Conservation (phyloP, 495 filamentous ascomycete species). For the Penicillium herquei region DNA sequence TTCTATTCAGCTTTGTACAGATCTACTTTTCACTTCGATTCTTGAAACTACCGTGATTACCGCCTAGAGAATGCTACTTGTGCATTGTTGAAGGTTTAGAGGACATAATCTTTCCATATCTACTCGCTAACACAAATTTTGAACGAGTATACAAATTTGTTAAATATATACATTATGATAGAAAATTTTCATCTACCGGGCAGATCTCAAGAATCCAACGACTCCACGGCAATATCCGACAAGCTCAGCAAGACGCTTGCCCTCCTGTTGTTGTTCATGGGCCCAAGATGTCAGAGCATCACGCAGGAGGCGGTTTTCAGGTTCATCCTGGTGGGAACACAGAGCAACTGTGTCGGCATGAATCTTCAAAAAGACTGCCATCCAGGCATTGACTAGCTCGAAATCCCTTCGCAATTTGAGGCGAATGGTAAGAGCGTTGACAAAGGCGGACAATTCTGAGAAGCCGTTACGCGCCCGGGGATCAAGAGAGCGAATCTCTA, state of each 20-base stretch:
- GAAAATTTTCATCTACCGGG: slow-evolving; percentile 21
- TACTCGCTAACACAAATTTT: not conserved
- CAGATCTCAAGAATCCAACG: slow-evolving; percentile 79
- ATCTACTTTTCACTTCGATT: not conserved
- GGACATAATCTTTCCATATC: not conserved
- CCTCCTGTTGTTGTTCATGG: slow-evolving; percentile 63
- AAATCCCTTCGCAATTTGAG: slow-evolving; percentile 72
- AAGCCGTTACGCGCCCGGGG: slow-evolving; percentile 38
- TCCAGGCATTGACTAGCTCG: slow-evolving; percentile 93
- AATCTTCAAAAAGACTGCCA: slow-evolving; percentile 82
- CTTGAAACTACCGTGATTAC: not conserved
- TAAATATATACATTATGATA: not conserved
- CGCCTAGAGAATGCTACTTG: no score
- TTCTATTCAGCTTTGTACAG: no score
- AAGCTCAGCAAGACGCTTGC: slow-evolving; percentile 65
- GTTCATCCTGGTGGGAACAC: slow-evolving; percentile 43
- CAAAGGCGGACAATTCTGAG: slow-evolving; percentile 65
- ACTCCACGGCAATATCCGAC: slow-evolving; percentile 88
- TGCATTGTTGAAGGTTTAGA: no score
- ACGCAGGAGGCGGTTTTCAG: slow-evolving; percentile 40
- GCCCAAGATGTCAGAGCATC: slow-evolving; percentile 62
- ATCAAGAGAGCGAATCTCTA: slow-evolving; percentile 81
- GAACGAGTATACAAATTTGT: not conserved
- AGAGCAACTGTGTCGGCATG: slow-evolving; percentile 60
- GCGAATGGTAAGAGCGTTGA: slow-evolving; percentile 68